Conservation (phyloP, 1,284 basidiomycete species). For the Neotropicomus parvogracilis region DNA sequence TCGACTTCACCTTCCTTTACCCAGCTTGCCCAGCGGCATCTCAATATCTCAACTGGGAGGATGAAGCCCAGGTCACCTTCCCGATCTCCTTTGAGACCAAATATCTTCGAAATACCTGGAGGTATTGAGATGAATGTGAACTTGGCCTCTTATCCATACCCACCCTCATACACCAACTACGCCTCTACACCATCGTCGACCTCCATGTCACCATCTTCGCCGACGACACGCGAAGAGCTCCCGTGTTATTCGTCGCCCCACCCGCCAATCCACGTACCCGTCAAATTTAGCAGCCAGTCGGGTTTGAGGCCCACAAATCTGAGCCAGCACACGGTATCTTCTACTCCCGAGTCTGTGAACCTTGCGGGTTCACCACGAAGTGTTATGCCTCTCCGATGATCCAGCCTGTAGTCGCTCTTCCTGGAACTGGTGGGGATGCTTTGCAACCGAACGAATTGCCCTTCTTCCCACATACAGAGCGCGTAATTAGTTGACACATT, state of each 20-base stretch:
- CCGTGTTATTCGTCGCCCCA: conserved; percentile 19
- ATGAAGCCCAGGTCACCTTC: conserved; percentile 32
- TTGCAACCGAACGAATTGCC: conserved; percentile 1
- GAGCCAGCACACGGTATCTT: conserved; percentile 15
- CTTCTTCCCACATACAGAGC: background rate
- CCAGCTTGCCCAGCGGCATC: conserved; percentile 26
- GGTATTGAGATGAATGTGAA: conserved; percentile 14
- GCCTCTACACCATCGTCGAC: conserved; percentile 17
- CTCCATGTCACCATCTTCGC: conserved; percentile 24
- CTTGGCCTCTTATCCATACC: conserved; percentile 15
- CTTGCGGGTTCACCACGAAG: conserved; percentile 21
- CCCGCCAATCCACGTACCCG: conserved; percentile 12
- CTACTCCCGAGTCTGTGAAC: conserved; percentile 18
- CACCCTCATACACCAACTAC: conserved; percentile 17
- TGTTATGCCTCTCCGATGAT: conserved; percentile 28
- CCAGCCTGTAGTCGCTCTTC: background rate
- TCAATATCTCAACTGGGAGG: conserved; percentile 13
- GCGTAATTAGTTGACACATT: background rate
- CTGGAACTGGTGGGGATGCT: background rate
- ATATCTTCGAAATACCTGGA: conserved; percentile 14
- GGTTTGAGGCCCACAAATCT: conserved; percentile 28
- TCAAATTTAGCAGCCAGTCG: conserved; percentile 24
- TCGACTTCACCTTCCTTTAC: conserved; percentile 20
- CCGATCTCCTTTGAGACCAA: conserved; percentile 28
- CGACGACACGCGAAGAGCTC: conserved; percentile 16